Base-by-base conservation (phyloP, 768 basidiomycete species). In the Lentinus brumalis region DNA sequence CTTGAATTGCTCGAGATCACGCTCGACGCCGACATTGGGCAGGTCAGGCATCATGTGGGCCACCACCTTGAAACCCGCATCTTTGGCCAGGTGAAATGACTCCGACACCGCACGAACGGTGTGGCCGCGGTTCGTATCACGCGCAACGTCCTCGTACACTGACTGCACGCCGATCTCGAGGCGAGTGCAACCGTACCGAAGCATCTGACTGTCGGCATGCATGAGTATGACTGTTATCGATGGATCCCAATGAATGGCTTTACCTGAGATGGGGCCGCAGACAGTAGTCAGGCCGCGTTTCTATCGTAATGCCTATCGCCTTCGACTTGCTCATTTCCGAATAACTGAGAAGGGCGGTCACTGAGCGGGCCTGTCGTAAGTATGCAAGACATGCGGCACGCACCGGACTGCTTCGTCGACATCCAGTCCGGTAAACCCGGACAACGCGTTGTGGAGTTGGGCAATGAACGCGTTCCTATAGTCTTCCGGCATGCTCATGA, bases 1-100 rank as follows among this genome's bases (percentile, higher is more conserved):
- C 73, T 97, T 96, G 83, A 99, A 99, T 70, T 98, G 97, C 70
- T 95, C 95, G 50, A 99, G 84, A 75, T 99, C 97, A 58, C 97
- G 86, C 77, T 98, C 97, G 60, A 96, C 83, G 38, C 97, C 97
- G 59, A 98, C 93, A 72, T 99, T 99, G 9, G 96, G 96, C 9
- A 98, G 83, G 74, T 99, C 96, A 14, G 96, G 95, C 96, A 99
- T 99, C 97, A 98, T 98, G 73, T 99, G 97, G 18, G 96, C 96
- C 31, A 99, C 97, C 56, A 99, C 96, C 76, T 99, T 99, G 88
- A 97, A 99, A 4, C 97, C 97, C 1, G 96, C 97, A 69, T 99
- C 96, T 74, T 99, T 99, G 18, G 95, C 89, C 68, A 99, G 86
- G 70, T 98, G 96, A 77, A 99, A 99, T 12, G 91, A 92, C 74